Conservation (phyloP, 1,284 basidiomycete genomes). For the Leccinum ponderosum region DNA sequence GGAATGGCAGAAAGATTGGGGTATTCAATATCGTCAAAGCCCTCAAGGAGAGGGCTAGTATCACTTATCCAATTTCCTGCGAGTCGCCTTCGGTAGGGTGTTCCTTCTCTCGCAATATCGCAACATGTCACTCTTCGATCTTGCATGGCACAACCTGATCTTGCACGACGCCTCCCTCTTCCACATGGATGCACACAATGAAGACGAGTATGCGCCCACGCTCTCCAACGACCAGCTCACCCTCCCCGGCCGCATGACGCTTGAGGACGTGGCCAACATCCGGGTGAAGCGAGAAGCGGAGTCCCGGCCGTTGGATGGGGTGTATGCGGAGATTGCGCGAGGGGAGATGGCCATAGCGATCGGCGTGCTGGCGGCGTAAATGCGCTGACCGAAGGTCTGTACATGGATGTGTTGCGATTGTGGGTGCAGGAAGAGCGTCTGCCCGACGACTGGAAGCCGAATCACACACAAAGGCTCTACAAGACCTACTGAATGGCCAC, state of each 20-base stretch:
- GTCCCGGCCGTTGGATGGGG: conserved; percentile 36
- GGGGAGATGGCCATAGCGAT: conserved; percentile 67
- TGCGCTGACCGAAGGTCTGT: conserved; percentile 37
- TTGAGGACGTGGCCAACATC: conserved; percentile 46
- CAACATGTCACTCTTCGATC: conserved; percentile 39
- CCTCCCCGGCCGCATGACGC: conserved; percentile 25
- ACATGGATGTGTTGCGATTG: conserved; percentile 42
- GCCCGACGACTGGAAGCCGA: conserved; percentile 53
- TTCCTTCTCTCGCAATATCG: conserved; percentile 31
- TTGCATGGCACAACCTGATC: conserved; percentile 43
- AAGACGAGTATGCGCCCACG: conserved; percentile 34
- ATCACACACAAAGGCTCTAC: conserved; percentile 44
- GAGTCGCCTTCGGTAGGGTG: conserved; percentile 25
- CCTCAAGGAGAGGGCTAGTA: no score
- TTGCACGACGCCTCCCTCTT: conserved; percentile 58
- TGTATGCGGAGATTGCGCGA: conserved; percentile 58
- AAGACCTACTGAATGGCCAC: conserved; percentile 35
- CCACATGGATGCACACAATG: conserved; percentile 35
- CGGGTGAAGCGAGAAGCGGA: conserved; percentile 48
- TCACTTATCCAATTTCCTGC: no score
- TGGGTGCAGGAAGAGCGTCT: conserved; percentile 56
- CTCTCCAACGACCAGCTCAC: conserved; percentile 20
- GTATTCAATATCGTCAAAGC: no score
- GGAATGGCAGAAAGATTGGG: no score
- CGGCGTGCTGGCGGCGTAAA: conserved; percentile 38